Base-by-base conservation (phyloP, 345 rosid species). In the Rhodamnia rubescens region DNA sequence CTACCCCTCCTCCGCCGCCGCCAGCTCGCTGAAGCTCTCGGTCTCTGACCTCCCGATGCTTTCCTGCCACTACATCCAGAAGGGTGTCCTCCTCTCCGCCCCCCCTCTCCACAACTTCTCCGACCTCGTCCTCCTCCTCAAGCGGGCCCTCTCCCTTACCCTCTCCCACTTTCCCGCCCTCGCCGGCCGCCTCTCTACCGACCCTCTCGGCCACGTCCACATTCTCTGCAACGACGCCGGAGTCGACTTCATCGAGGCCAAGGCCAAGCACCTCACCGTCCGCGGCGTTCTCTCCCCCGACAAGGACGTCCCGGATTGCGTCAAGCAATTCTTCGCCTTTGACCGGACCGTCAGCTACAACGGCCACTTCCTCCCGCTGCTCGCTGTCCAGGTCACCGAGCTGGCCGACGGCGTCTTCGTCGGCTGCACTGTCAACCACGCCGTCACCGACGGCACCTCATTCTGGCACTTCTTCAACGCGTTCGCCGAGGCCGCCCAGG, bases 11-110 rank as follows among this genome's bases (percentile, higher is more conserved):
- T 89, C 98, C 86, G 42, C 90, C 56, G 53, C 81, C 82, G 54
- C 83, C 74, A 52, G 74, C 74, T 24, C 94, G 69, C 87, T 94
- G 13, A 92, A 90, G 87, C 98, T 97, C 87, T 95, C 98, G 14
- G 98, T 96, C 83, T 97, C 99, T 50, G 99, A 97, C 87, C 91
- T 96, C 56, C 98, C 98, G 40, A 97, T 97, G 99, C 96, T 97
- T 80, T 94, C 99, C 4, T 97, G 99, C 84, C 99, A 97, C 40
- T 97, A 97, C 90, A 97, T 97, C 86, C 99, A 97, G 51, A 97
- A 97, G 89, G 99, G 99, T 0, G 94, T 96, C 50, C 95, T 97
- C 86, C 90, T 97, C 75, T 6, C 91, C 0, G 85, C 83, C 55
- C 91, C 98, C 15, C 92, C 86, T 87, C 92, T 93, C 51, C 92